These are phyloP conservation scores for Sarcodon sp. DNA, from an alignment of 768 basidiomycete species.

Conservation along the genomic window DNA sequence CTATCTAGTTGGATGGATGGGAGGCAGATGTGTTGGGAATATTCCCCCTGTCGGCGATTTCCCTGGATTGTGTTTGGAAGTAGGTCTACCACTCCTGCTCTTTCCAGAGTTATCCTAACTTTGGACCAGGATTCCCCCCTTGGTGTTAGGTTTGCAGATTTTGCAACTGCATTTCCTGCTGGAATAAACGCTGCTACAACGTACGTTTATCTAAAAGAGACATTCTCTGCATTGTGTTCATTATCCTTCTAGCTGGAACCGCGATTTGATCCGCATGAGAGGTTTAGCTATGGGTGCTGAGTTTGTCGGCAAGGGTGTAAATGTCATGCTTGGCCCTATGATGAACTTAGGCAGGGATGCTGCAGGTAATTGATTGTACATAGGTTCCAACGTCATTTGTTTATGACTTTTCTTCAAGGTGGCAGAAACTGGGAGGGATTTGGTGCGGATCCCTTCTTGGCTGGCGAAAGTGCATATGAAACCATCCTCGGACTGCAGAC, in stretches of 20 bases:
- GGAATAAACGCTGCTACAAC: constrained; percentile 58
- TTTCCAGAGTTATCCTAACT: neutral
- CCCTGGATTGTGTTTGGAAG: constrained; percentile 12
- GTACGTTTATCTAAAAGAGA: constrained; percentile 22
- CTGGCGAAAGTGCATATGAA: constrained; percentile 69
- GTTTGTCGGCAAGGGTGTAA: constrained; percentile 72
- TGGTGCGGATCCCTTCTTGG: constrained; percentile 78
- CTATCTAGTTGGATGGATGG: constrained; percentile 2
- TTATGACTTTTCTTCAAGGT: constrained; percentile 25
- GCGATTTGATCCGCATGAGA: constrained; percentile 61
- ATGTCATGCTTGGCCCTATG: constrained; percentile 69
- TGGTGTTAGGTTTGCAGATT: constrained; percentile 29
- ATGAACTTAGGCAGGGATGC: constrained; percentile 61
- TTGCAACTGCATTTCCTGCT: constrained; percentile 28
- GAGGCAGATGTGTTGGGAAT: constrained; percentile 14
- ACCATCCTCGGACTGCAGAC: constrained; percentile 75
- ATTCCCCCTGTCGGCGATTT: constrained; percentile 11
- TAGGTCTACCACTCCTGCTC: neutral
- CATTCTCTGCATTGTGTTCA: neutral
- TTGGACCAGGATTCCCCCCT: constrained; percentile 18
- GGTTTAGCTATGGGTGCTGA: constrained; percentile 76
- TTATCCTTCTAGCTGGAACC: constrained; percentile 44
- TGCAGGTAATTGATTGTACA: neutral
- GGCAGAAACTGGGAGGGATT: constrained; percentile 97
- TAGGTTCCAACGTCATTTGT: neutral